Base-by-base conservation (phyloP, 2,329 filamentous ascomycete species). In the Chaetothyriales sp. region DNA sequence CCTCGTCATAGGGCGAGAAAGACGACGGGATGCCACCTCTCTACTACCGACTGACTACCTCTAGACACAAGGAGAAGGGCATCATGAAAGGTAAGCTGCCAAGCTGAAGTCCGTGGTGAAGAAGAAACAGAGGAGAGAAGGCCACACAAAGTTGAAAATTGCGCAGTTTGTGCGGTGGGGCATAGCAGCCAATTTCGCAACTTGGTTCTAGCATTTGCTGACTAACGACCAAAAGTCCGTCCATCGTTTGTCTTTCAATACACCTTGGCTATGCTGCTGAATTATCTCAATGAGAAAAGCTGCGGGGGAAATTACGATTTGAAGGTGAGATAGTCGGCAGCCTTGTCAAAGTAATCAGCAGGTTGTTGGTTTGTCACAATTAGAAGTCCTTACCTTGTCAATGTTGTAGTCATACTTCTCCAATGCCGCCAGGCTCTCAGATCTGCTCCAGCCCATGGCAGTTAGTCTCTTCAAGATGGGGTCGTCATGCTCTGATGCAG, bases 371-470 rank as follows among this genome's bases (percentile, higher is more conserved):
- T 18, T 5, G 7, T 19, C 2, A 42, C 5, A 10, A 44, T n/a
- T n/a, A 36, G 10, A 43, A 39, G 26, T 43, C 72, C 80, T 70
- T 70, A 95, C 90, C 79, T 86, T 87, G 68, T 95, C 88, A 64
- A 95, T 76, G 66, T 95, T 92, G 69, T 96, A 95, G 70, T 96
- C 88, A 65, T 85, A 95, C 66, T 90, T 89, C 73, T 96, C 90
- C 64, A 96, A 70, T 20, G 92, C 90, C 47, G 74, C 73, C 36
- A 95, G 70, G 15, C 87, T 84, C 48, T 86, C 80, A 6, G 74
- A 71, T 26, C 90, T 76, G 3, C 79, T 69, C 64, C 93, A 96
- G 0, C 90, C 90, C 88, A 96, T 95, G 8, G 79, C 76, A 1
- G 86, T 94, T 62, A 96, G 67, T 59, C 88, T 82, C 73, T 94